These are phyloP conservation scores for Plasmodium yoelii DNA, from an alignment of 169 alveolate genomes.

Conservation along the genomic window DNA sequence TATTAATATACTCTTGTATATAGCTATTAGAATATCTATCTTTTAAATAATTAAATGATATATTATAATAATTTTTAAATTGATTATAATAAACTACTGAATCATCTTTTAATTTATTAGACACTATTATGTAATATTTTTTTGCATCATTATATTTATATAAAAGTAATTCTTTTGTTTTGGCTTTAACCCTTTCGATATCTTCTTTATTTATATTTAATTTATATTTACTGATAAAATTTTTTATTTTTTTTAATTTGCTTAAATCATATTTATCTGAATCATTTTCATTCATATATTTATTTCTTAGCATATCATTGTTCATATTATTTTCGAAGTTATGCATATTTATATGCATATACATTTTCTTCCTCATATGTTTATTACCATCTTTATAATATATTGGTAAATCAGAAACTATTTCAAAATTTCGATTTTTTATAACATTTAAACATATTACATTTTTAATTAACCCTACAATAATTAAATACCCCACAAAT, in stretches of 20 bases:
- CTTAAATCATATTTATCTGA: conserved; percentile 14
- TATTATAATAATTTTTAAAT: conserved; percentile 19
- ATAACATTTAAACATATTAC: no score
- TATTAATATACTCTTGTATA: not conserved
- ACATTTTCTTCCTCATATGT: conserved; percentile 9
- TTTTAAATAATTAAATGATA: conserved; percentile 3
- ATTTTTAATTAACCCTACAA: no score
- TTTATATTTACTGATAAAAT: conserved; percentile 15
- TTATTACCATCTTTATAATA: no score
- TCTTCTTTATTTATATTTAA: conserved; percentile 15
- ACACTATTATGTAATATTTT: conserved; percentile 18
- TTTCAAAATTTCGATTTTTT: no score
- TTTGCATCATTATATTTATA: conserved; percentile 26
- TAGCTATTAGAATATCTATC: not conserved
- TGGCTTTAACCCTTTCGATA: not conserved
- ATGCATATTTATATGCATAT: conserved; percentile 32
- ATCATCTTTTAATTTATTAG: conserved; percentile 28
- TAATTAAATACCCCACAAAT: no score
- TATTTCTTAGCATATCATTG: conserved; percentile 37
- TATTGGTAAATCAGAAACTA: no score
- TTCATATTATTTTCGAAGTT: conserved; percentile 32
- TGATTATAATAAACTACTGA: not conserved
- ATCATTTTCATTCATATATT: conserved; percentile 16
- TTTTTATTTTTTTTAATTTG: conserved; percentile 28
- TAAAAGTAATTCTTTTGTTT: conserved; percentile 19